Percentiles rank a stretch among this genome's conserved stretches.
Conservation (phyloP, 768 basidiomycete genomes). For the Inosperma sp. region DNA sequence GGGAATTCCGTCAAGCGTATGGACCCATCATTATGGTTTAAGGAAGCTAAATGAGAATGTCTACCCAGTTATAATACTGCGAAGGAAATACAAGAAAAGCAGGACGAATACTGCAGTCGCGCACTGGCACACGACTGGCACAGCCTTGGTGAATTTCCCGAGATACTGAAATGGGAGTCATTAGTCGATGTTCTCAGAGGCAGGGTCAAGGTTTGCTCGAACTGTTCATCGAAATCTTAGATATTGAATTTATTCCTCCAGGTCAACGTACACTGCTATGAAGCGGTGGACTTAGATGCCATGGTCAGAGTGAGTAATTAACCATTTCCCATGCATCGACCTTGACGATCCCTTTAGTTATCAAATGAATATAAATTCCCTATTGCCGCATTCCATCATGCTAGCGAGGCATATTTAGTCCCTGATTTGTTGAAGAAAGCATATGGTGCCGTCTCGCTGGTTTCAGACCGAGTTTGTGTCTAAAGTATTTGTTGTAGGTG, state of each 20-base stretch:
- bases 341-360: slow-evolving; percentile 38
- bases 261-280: slow-evolving; percentile 55
- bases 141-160: slow-evolving; percentile 55
- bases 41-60: background rate
- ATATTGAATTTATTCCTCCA: slow-evolving; percentile 15
- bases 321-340: background rate
- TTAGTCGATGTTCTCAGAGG: slow-evolving; percentile 76
- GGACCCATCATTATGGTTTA: too few relatives aligned
- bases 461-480: background rate
- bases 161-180: slow-evolving; percentile 73
- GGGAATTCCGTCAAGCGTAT: slow-evolving; percentile 64
- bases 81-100: slow-evolving; percentile 56
- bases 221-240: background rate
- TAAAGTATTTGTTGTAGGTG: slow-evolving; percentile 37
- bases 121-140: slow-evolving; percentile 46
- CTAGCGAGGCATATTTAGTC: slow-evolving; percentile 79
- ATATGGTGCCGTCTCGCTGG: slow-evolving; percentile 40
- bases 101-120: slow-evolving; percentile 62
- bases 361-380: slow-evolving; percentile 84
- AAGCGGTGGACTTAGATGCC: slow-evolving; percentile 65
- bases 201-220: slow-evolving; percentile 54
- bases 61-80: slow-evolving; percentile 55
- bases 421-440: slow-evolving; percentile 69
- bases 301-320: slow-evolving; percentile 52
- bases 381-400: slow-evolving; percentile 73